Base-by-base conservation (phyloP, 1,284 basidiomycete species). In the Microbotryum saponariae region DNA sequence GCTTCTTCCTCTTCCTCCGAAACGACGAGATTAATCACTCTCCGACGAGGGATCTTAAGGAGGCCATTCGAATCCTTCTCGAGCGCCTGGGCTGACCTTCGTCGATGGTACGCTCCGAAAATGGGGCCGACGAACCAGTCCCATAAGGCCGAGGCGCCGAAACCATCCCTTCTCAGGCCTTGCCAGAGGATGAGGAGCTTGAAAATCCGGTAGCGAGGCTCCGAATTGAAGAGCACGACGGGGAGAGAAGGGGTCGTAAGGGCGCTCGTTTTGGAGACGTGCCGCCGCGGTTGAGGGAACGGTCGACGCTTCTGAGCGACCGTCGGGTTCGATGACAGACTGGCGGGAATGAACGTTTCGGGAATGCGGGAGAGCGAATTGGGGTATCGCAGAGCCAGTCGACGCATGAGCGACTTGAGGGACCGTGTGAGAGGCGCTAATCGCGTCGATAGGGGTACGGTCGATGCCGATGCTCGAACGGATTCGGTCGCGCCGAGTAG, bases 121-220 rank as follows among this genome's bases (percentile, higher is more conserved):
- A 52, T 37, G 18, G 51, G 51, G 29, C 51, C 23, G n/a, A 52
- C 14, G 51, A 52, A n/a, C 29, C 31, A 52, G n/a, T 52, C 51
- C 51, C 51, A 52, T 3, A 52, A 16, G 2, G 20, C 51, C 10
- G n/a, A 33, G 27, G 51, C 51, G 7, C 51, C 51, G 6, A 27
- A 52, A 3, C 49, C 49, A 18, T 52, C 51, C 37, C 51, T 29
- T 27, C 51, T 37, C 16, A 52, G n/a, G 1, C n/a, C 29, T 21
- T 21, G 25, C 51, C 51, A 52, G 31, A 52, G 51, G 16, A 52
- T 7, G 20, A 52, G 21, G 31, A 52, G 51, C 51, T 52, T 52
- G 51, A 52, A 6, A 7, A 52, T 21, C 18, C 51, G 51, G 51
- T 52, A 52, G 29, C 21, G 29, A 6, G 29, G 27, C 12, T 52